Base-by-base conservation (phyloP, 371 early-diverging fungal species). In the Rhizopus microsporus region DNA sequence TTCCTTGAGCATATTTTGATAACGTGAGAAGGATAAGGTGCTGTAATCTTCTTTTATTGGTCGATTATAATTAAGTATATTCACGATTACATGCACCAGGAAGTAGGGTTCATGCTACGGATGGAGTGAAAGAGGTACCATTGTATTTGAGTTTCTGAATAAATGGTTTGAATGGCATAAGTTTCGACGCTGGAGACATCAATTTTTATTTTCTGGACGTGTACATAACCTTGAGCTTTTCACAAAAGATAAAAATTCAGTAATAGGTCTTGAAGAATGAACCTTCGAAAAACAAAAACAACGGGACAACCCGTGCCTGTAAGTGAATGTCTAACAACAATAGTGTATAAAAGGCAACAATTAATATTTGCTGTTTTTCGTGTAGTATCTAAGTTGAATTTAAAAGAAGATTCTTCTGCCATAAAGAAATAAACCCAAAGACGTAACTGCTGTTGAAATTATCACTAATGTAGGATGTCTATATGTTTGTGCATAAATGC, bases 271-370 rank as follows among this genome's bases (percentile, higher is more conserved):
- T 16, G 13, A 2, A 5, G 35, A 29, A 43, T 57, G 50, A 34
- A 23, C 16, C 1, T 40, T 51, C 4, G 51, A 51, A 37, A 51
- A 51, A 8, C 34, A 57, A 35, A 23, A 56, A 29, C 38, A 30
- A 46, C 55, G 13, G 46, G 46, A 55, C 44, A 55, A 3, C 56
- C 56, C 12, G 47, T 47, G 35, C 34, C 46, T 46, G 56, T 37
- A 13, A 13, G 3, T 5, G 49, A 39, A 48, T 56, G 48, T 0
- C 39, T 7, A 12, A 56, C 49, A 39, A 48, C 48, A n/a, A 47
- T 23, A 0, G 56, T 48, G n/a, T 48, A 56, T 6, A 56, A 30
- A 8, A 56, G 0, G 48, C 39, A 2, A 30, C 48, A 9, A 7
- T 56, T 29, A 12, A 38, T 39, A 15, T 39, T 51, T n/a, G 51